Base-by-base conservation (phyloP, 805 yeast genomes). In the Wickerhamomyces silvicola region DNA sequence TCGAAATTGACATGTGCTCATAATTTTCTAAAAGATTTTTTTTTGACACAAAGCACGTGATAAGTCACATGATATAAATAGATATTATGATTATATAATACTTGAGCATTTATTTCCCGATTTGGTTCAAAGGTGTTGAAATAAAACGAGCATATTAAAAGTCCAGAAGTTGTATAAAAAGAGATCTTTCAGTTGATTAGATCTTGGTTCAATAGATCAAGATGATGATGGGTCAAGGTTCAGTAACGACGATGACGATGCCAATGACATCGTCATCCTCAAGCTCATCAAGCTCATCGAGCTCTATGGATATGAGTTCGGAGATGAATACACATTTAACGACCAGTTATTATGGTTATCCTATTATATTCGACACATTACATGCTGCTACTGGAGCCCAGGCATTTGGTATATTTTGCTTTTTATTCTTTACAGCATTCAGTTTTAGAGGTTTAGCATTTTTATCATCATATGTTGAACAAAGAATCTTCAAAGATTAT, bases 331-430 rank as follows among this genome's bases (percentile, higher is more conserved):
- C 64, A 59, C 72, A 62, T 45, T 57, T 82, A 45, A 73, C 81
- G 2, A 57, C 72, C 0, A 46, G 56, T 3, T 81, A 62, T 54
- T 41, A 54, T 3, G 56, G 64, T 24, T 74, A 75, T 40, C 86
- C 90, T 0, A 85, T 82, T 0, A 47, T 82, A 5, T 82, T 82
- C 58, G 56, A 64, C 36, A 57, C 59, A 0, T 56, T 82, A 28
- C 46, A 49, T 10, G 90, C 90, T 3, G 43, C 60, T 2, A 60
- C 57, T 25, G 70, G 70, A 17, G 86, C 68, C 8, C 68, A 70
- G 32, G 87, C 84, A 0, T 82, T 82, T 53, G 94, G 90, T 16
- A 80, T 82, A 11, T 82, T 81, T 48, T 58, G 75, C 22, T 58
- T 78, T 10, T 50, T 82, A 15, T 72, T 82, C 49, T 70, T 70